phyloP scores from a whole-genome alignment of 1,284 basidiomycete species.

The Fistulina hepatica region DNA sequence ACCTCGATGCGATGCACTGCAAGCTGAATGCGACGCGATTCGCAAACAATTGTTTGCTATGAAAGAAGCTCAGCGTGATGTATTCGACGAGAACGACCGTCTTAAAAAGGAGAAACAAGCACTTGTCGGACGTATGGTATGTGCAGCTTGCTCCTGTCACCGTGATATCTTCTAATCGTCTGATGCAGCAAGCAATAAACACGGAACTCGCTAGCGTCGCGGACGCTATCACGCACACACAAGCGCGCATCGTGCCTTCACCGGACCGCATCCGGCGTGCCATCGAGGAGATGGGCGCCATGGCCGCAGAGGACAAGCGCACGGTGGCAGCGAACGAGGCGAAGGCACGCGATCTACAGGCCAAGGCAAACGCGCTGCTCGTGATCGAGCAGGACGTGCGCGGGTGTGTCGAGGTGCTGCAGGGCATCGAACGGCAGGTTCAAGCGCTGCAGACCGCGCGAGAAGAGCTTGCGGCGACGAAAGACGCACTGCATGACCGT shows the following conservation, averaged over 20 bases:
- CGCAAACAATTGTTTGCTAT: conserved; percentile 54
- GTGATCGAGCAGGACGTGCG: conserved; percentile 72
- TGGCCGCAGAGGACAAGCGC: conserved; percentile 51
- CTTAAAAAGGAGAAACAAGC: conserved; percentile 58
- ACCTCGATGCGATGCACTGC: conserved; percentile 53
- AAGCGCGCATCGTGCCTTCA: conserved; percentile 73
- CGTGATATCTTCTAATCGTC: conserved; percentile 1
- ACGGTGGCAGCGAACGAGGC: conserved; percentile 49
- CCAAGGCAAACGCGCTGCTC: conserved; percentile 60
- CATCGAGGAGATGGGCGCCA: conserved; percentile 60
- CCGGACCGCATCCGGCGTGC: conserved; percentile 77
- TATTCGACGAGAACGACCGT: conserved; percentile 49
- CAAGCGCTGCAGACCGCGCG: conserved; percentile 47
- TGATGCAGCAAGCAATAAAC: conserved; percentile 46
- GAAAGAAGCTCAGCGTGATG: conserved; percentile 50
- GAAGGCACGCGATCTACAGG: conserved; percentile 65
- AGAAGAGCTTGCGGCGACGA: conserved; percentile 52
- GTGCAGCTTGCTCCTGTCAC: conserved; percentile 5
- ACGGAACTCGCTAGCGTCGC: conserved; percentile 44
- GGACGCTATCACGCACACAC: conserved; percentile 50
- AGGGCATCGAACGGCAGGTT: conserved; percentile 61
- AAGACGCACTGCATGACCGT: conserved; percentile 58
- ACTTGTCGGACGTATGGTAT: conserved; percentile 45
- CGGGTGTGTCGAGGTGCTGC: conserved; percentile 56
- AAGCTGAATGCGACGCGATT: conserved; percentile 50